These are phyloP conservation scores for Hymenoscyphus fraxineus DNA, from an alignment of 2,329 filamentous ascomycete genomes.

Conservation along the genomic window DNA sequence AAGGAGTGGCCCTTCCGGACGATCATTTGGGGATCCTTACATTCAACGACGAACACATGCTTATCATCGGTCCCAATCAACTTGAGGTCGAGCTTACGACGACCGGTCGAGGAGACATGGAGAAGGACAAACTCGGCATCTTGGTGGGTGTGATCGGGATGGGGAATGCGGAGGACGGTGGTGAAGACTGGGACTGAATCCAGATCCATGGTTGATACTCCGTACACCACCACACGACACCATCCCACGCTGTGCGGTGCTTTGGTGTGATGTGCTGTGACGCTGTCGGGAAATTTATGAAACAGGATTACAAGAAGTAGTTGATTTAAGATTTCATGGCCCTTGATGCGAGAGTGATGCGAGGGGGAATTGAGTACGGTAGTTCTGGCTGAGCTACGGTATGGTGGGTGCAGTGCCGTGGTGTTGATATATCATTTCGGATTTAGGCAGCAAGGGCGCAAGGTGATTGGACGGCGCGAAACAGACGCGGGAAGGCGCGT, in stretches of 20 bases:
- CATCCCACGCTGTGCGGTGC: too few relatives aligned
- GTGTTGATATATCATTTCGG: neutral
- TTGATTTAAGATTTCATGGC: neutral
- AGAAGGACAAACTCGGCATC: slow-evolving; percentile 55
- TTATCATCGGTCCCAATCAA: slow-evolving; percentile 60
- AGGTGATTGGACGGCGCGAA: neutral
- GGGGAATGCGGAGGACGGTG: slow-evolving; percentile 53
- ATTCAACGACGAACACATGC: slow-evolving; percentile 27
- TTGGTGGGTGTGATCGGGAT: slow-evolving; percentile 50
- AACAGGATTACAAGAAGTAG: neutral
- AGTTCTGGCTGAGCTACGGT: too few relatives aligned
- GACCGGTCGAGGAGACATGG: slow-evolving; percentile 50
- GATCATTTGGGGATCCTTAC: slow-evolving; percentile 28
- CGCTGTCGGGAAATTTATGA: neutral
- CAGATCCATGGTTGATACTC: slow-evolving; percentile 20
- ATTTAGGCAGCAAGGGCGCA: neutral
- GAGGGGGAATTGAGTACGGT: too few relatives aligned
- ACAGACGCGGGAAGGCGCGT: neutral
- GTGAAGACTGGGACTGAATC: slow-evolving; percentile 9
- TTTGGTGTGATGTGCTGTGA: neutral
- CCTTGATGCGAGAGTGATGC: too few relatives aligned
- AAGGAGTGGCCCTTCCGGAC: slow-evolving; percentile 22
- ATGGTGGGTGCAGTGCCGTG: neutral
- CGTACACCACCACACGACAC: neutral
- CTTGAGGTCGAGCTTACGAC: slow-evolving; percentile 57